Evolutionary conservation across 139 green algal species (phyloP), one percentile per base, ranked within the genome.

Genomic region (Chlamydomonas asymmetrica): DNA sequence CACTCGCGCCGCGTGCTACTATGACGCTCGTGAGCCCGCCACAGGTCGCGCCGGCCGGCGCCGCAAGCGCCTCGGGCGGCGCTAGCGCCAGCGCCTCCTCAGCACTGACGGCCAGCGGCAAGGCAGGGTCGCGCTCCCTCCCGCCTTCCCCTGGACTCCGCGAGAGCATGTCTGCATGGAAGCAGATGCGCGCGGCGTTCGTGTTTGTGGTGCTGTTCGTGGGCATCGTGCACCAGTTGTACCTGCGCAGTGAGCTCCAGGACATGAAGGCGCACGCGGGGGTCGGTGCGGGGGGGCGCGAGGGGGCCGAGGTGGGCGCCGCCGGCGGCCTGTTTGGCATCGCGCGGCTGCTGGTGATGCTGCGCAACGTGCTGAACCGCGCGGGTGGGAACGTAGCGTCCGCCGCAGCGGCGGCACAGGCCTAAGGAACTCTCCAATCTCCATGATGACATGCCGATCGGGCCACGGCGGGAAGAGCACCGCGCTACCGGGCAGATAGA

Each of bases 121-220:
- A 52, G 45, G 13, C 18, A 52, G 13, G 45, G 45, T 10, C 45
- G 13, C 45, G 45, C 0, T 10, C 45, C 13, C 13, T 10, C 10
- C 10, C 45, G 16, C 10, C 59, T 4, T 20, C 32, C 5, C 32
- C 59, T 23, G 2, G 32, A n/a, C 32, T 62, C 23, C 31, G 66
- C 25, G 29, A 60, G 1, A 59, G 34, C 2, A 9, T 77, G 59
- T 43, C 71, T 0, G 59, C 32, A 2, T 77, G 71, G 20, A 8
- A 4, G 35, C 54, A 75, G 69, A 1, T 76, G 2, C 71, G 71
- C 23, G 57, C 71, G 25, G 43, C 69, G 31, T 1, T 77, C n/a
- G 71, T 77, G 22, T 69, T 77, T 23, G 59, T 59, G 9, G 10
- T 77, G 10, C 23, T 77, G 7, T 32, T 34, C 59, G 34, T 63